A percentile compares a stretch with the other conserved stretches of the same genome.
These are phyloP conservation scores for Tanacetum coccineum DNA, from an alignment of 129 eudicot genomes.

Conservation along the genomic window DNA sequence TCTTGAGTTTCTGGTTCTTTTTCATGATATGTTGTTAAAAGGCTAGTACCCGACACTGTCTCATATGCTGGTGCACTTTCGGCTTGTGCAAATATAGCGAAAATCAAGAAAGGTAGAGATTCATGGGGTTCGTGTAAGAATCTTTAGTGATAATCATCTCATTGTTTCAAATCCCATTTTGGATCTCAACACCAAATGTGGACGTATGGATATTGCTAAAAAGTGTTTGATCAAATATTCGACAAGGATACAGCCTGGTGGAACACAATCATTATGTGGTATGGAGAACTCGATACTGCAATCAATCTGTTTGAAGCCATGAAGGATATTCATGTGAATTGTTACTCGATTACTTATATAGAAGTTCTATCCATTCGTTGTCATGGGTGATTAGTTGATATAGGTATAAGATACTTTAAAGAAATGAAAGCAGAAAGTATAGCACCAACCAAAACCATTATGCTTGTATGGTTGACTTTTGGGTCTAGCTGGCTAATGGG, in stretches of 20 bases:
- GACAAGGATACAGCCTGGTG: slow-evolving; percentile 49
- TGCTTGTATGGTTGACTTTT: too few species aligned
- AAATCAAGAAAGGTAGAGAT: slow-evolving; percentile 51
- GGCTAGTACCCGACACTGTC: slow-evolving; percentile 24
- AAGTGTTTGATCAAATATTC: slow-evolving; percentile 31
- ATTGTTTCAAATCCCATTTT: slow-evolving; percentile 58
- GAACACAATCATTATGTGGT: slow-evolving; percentile 57
- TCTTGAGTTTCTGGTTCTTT: slow-evolving; percentile 37
- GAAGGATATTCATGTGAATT: slow-evolving; percentile 7
- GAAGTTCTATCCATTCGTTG: too few species aligned
- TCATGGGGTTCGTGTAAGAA: slow-evolving; percentile 49
- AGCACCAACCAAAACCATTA: too few species aligned
- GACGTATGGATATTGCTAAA: slow-evolving; percentile 42
- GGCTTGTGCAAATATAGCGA: slow-evolving; percentile 63
- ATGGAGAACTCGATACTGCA: slow-evolving; percentile 31
- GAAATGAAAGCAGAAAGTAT: slow-evolving; percentile 32
- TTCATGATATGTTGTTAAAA: slow-evolving; percentile 43
- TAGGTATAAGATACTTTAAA: slow-evolving; percentile 31
- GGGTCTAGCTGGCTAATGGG: too few species aligned
- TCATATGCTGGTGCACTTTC: slow-evolving; percentile 53
- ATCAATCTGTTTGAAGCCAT: slow-evolving; percentile 58
- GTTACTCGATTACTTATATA: too few species aligned
- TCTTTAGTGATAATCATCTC: slow-evolving; percentile 32
- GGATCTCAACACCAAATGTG: slow-evolving; percentile 73
- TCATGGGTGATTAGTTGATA: slow-evolving; percentile 32